phyloP scores from a whole-genome alignment of 305 asterid species.

The Fraxinus sp. region DNA sequence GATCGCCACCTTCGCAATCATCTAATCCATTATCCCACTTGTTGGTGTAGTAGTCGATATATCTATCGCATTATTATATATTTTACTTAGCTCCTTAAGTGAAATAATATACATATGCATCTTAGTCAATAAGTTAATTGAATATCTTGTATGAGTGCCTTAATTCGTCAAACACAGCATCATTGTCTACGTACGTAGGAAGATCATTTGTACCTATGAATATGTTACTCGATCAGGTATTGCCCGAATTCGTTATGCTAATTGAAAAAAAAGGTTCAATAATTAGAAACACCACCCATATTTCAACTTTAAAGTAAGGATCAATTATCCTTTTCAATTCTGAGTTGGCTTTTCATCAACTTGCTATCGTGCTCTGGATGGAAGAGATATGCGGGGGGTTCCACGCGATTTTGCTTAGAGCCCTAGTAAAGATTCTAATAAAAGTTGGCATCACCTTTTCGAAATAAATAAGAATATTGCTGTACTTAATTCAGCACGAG shows the following conservation, averaged over 20 bases:
- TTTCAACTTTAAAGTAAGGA: neutral
- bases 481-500: neutral
- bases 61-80: neutral
- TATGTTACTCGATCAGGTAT: neutral
- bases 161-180: slow-evolving; percentile 20
- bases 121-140: neutral
- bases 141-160: neutral
- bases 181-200: slow-evolving; percentile 24
- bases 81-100: neutral
- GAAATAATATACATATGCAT: neutral
- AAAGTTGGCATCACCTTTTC: neutral
- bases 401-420: neutral
- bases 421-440: slow-evolving; percentile 3
- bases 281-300: neutral
- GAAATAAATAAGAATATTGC: neutral
- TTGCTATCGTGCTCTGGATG: neutral
- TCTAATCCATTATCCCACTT: slow-evolving; percentile 72
- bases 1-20: slow-evolving; percentile 62
- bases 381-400: slow-evolving; percentile 3
- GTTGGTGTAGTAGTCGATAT: slow-evolving; percentile 41
- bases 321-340: neutral
- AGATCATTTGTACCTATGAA: neutral
- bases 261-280: neutral
- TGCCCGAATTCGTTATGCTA: slow-evolving; percentile 3
- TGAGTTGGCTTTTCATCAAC: neutral